Percentiles rank a stretch among this genome's conserved stretches.
Evolutionary conservation across 2,329 filamentous ascomycete genomes (phyloP).

Genomic region (Diaporthe sp.): DNA sequence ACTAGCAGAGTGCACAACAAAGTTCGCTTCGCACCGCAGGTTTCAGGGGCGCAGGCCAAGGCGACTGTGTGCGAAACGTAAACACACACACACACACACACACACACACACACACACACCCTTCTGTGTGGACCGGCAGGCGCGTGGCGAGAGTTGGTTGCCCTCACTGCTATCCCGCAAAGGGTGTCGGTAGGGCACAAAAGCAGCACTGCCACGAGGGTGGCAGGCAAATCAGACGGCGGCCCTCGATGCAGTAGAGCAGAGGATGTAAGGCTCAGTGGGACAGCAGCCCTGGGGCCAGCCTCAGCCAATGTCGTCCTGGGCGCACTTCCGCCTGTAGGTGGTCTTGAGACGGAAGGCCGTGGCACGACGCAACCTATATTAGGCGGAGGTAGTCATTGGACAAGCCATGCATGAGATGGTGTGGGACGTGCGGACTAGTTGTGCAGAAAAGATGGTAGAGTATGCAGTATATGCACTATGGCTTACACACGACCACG

Average conservation of each 20-base stretch:
- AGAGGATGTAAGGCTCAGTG: background rate
- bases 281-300: constrained; percentile 25
- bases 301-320: constrained; percentile 1
- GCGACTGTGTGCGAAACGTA: background rate
- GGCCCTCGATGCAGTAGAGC: background rate
- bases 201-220: constrained; percentile 9
- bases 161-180: background rate
- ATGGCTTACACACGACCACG: constrained; percentile 7
- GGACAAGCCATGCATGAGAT: constrained; percentile 7
- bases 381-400: background rate
- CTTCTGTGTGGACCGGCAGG: constrained; percentile 12
- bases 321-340: background rate
- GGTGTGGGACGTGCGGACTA: constrained; percentile 29
- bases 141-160: constrained; percentile 7
- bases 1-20: background rate
- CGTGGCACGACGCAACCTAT: background rate
- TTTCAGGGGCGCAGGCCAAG: constrained; percentile 27
- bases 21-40: constrained; percentile 7
- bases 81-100: constrained; percentile 1
- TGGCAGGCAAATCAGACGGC: background rate
- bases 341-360: background rate
- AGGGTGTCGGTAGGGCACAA: background rate
- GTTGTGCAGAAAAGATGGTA: background rate
- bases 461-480: background rate
- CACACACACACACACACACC: background rate